phyloP scores from a whole-genome alignment of 345 rosid genomes.

The Ailanthus altissimus region DNA sequence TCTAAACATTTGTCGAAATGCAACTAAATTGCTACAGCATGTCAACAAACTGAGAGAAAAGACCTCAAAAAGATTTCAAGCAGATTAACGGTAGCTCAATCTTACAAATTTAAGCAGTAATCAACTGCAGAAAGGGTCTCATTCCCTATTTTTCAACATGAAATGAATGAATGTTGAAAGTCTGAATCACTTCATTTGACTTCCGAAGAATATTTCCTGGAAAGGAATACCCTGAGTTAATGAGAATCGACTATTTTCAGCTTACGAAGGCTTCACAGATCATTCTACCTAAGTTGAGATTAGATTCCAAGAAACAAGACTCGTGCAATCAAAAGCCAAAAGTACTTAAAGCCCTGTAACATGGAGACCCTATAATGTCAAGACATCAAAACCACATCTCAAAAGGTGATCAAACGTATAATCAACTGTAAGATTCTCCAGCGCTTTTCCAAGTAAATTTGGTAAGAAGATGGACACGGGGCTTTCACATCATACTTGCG shows the following conservation, averaged over 20 bases:
- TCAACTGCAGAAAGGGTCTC: background rate
- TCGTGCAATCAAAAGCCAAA: background rate
- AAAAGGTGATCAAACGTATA: constrained; percentile 4
- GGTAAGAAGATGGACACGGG: background rate
- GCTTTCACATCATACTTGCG: background rate
- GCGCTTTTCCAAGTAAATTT: background rate
- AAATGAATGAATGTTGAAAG: background rate
- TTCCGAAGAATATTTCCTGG: background rate
- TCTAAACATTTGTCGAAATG: background rate
- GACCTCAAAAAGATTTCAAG: background rate
- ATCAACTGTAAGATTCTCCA: background rate
- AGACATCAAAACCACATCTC: background rate
- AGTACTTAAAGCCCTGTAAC: background rate
- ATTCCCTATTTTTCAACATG: background rate
- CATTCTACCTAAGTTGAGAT: background rate
- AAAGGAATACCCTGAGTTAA: background rate
- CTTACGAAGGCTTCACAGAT: background rate
- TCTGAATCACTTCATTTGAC: background rate
- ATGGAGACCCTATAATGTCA: background rate
- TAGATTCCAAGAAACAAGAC: no score
- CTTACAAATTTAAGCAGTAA: background rate
- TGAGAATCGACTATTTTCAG: background rate
- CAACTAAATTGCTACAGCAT: background rate
- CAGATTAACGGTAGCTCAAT: background rate
- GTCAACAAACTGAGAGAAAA: background rate